A percentile compares a stretch with the other conserved stretches of the same genome.
These are phyloP conservation scores for Niebla homalea DNA, from an alignment of 495 filamentous ascomycete genomes.

Conservation along the genomic window DNA sequence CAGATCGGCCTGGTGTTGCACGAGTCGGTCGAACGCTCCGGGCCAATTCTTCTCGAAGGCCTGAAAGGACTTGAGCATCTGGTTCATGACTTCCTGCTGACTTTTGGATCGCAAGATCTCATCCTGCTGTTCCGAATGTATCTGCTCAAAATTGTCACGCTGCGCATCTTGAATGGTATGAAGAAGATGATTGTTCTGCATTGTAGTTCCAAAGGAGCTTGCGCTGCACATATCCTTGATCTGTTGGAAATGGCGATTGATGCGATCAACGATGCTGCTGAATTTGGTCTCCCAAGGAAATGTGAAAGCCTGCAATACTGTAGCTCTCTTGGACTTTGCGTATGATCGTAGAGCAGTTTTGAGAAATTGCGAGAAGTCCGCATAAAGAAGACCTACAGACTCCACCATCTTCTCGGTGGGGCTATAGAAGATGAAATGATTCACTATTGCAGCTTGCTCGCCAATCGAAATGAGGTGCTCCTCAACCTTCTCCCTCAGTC, in stretches of 20 bases:
- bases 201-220: slow-evolving; percentile 3
- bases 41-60: slow-evolving; percentile 4
- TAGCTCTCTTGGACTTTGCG: slow-evolving; percentile 2
- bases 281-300: slow-evolving; percentile 14
- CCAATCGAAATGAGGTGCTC: slow-evolving; percentile 7
- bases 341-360: slow-evolving; percentile 11
- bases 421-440: slow-evolving; percentile 9
- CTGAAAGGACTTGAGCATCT: background rate
- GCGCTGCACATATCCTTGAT: slow-evolving; percentile 9
- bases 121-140: background rate
- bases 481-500: slow-evolving; percentile 10
- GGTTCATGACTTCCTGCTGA: slow-evolving; percentile 4
- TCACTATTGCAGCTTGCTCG: slow-evolving; percentile 9
- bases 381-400: slow-evolving; percentile 10
- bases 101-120: background rate
- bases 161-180: background rate
- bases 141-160: slow-evolving; percentile 1
- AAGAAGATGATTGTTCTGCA: slow-evolving; percentile 1
- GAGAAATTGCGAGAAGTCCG: slow-evolving; percentile 10
- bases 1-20: background rate
- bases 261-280: slow-evolving; percentile 1
- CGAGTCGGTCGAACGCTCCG: background rate
- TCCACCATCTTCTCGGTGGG: slow-evolving; percentile 15
- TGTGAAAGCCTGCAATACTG: slow-evolving; percentile 3
- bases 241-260: slow-evolving; percentile 3